Percentiles rank a stretch among this genome's conserved stretches.
phyloP scores from a whole-genome alignment of 148 eudicot genomes.

The Amaranthus hypochondriacus region DNA sequence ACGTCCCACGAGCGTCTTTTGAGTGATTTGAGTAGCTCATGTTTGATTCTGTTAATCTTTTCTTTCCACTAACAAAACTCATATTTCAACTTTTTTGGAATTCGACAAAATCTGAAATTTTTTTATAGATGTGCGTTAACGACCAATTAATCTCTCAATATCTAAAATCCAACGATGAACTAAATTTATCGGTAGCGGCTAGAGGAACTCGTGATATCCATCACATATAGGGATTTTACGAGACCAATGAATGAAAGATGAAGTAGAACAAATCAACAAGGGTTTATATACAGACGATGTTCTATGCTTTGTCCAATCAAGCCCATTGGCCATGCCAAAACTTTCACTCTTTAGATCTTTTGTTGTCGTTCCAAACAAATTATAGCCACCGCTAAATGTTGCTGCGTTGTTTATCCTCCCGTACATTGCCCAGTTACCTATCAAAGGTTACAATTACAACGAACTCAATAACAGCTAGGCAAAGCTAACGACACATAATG shows the following conservation, averaged over 20 bases:
- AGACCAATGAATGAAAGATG: constrained; percentile 76
- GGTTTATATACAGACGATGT: constrained; percentile 51
- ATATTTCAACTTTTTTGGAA: constrained; percentile 27
- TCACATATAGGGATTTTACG: constrained; percentile 61
- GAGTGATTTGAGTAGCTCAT: constrained; percentile 41
- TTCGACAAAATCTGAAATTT: neutral
- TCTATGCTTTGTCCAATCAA: constrained; percentile 45
- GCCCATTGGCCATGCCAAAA: constrained; percentile 69
- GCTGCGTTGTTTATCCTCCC: constrained; percentile 37
- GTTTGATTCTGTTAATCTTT: constrained; percentile 34
- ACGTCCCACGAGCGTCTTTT: constrained; percentile 25
- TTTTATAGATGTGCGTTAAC: constrained; percentile 17
- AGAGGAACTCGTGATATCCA: constrained; percentile 74
- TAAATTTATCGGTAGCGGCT: constrained; percentile 23
- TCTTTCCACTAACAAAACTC: constrained; percentile 48
- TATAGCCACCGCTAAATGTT: constrained; percentile 18
- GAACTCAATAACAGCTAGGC: constrained; percentile 1
- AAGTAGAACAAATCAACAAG: constrained; percentile 42
- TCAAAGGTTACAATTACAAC: constrained; percentile 15
- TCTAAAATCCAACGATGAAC: constrained; percentile 16
- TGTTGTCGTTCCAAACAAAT: constrained; percentile 23
- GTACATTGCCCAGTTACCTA: constrained; percentile 44
- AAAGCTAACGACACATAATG: neutral
- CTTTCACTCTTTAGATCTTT: constrained; percentile 27
- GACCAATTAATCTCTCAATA: constrained; percentile 23